Conservation (phyloP, 2,329 filamentous ascomycete genomes). For the Ophiostoma ips region DNA sequence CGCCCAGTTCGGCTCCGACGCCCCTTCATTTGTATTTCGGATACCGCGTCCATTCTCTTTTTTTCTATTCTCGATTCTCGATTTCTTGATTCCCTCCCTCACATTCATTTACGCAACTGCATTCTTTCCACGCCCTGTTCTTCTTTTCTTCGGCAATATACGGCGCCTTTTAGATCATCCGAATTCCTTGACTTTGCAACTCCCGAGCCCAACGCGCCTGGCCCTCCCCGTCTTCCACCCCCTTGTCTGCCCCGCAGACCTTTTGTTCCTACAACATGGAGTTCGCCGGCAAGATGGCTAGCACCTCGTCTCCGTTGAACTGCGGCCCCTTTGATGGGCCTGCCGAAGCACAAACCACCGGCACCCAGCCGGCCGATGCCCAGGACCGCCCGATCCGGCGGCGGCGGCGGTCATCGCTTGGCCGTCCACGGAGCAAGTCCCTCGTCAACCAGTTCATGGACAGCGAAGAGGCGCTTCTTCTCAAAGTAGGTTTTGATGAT, state of each 20-base stretch:
- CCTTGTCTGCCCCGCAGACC: background rate
- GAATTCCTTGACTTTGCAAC: too few species aligned
- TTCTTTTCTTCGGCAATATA: too few species aligned
- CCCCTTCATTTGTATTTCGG: background rate
- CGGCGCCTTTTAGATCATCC: too few species aligned
- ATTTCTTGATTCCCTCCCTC: background rate
- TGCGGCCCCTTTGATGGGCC: slow-evolving; percentile 18
- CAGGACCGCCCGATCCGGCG: slow-evolving; percentile 19
- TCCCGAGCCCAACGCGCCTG: too few species aligned
- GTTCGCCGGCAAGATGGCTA: slow-evolving; percentile 13
- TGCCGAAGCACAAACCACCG: slow-evolving; percentile 25
- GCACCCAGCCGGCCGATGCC: slow-evolving; percentile 22
- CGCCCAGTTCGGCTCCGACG: background rate
- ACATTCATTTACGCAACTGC: too few species aligned
- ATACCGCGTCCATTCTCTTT: background rate
- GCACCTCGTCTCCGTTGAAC: slow-evolving; percentile 9
- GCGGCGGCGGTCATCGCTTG: slow-evolving; percentile 43
- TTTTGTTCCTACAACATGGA: slow-evolving; percentile 6
- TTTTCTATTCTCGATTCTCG: background rate
- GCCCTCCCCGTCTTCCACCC: background rate
- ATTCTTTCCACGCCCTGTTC: too few species aligned
- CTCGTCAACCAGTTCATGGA: slow-evolving; percentile 48
- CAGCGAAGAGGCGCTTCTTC: slow-evolving; percentile 44
- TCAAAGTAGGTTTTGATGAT: slow-evolving; percentile 30
- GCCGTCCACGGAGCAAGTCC: slow-evolving; percentile 40